Conservation (phyloP, 176 grass and related monocot genomes). For the Thalia dealbata region DNA sequence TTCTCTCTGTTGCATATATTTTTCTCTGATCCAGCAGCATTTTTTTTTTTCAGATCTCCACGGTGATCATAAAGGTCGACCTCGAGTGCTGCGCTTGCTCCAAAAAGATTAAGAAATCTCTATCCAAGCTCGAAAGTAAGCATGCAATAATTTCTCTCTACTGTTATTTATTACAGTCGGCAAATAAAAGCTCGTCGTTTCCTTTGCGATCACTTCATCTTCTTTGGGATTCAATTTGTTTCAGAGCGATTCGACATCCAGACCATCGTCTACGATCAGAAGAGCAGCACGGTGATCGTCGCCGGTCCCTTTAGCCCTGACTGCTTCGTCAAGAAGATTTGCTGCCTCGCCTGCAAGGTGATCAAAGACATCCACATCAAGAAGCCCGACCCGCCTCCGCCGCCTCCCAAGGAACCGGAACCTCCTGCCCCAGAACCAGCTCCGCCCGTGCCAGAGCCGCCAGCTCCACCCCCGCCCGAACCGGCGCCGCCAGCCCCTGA, state of each 20-base stretch:
- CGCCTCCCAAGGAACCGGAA: background rate
- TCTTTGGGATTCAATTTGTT: background rate
- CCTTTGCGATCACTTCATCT: background rate
- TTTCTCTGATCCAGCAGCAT: background rate
- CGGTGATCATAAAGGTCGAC: slow-evolving; percentile 29
- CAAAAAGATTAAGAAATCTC: slow-evolving; percentile 40
- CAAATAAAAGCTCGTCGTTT: background rate
- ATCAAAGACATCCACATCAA: slow-evolving; percentile 34
- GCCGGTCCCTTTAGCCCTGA: slow-evolving; percentile 21
- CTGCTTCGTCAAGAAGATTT: slow-evolving; percentile 24
- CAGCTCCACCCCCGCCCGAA: background rate
- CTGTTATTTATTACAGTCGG: background rate
- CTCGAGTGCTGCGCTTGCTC: slow-evolving; percentile 34
- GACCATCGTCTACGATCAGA: slow-evolving; percentile 15
- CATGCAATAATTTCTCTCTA: background rate
- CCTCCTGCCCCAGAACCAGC: no score
- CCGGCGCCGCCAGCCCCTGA: background rate
- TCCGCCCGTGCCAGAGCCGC: background rate
- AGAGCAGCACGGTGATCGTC: slow-evolving; percentile 25
- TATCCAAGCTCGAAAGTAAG: slow-evolving; percentile 33
- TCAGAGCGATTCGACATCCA: slow-evolving; percentile 34
- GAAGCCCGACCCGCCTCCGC: background rate
- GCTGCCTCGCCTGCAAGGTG: slow-evolving; percentile 32
- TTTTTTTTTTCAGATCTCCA: slow-evolving; percentile 4
- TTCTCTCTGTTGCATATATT: no score